phyloP scores from a whole-genome alignment of 371 early-diverging fungal species.

The Edhazardia aedis region DNA sequence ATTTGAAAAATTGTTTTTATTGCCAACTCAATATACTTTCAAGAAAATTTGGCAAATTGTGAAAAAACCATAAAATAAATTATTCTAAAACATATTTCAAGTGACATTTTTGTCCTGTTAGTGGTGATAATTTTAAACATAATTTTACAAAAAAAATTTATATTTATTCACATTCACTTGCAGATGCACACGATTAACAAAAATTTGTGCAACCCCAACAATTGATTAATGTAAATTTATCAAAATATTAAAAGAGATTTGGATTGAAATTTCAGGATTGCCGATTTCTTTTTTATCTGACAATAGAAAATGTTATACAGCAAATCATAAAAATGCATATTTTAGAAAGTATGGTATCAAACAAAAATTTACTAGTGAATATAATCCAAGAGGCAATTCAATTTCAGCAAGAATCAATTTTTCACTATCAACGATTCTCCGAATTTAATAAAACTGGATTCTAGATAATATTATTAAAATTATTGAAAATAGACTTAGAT shows the following conservation, averaged over 20 bases:
- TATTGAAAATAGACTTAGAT: no score
- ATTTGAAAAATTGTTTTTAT: no score
- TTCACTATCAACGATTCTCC: no score
- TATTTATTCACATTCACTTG: neutral
- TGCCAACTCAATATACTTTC: no score
- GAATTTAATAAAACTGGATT: no score
- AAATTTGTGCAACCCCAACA: neutral
- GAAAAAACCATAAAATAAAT: no score
- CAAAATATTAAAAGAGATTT: neutral
- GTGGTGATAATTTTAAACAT: neutral
- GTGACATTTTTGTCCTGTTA: neutral
- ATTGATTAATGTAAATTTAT: neutral
- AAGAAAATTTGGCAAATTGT: no score
- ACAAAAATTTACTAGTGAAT: neutral
- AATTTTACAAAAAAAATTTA: neutral
- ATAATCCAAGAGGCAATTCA: neutral
- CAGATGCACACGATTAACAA: neutral
- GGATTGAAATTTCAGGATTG: neutral
- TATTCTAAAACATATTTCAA: no score
- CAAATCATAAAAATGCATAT: neutral
- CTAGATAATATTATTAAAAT: no score
- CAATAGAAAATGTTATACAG: neutral
- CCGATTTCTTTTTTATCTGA: neutral
- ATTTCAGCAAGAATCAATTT: conserved; percentile 1
- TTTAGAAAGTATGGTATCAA: neutral